These are phyloP conservation scores for Leccinum arenicola DNA, from an alignment of 768 basidiomycete species.

Conservation along the genomic window DNA sequence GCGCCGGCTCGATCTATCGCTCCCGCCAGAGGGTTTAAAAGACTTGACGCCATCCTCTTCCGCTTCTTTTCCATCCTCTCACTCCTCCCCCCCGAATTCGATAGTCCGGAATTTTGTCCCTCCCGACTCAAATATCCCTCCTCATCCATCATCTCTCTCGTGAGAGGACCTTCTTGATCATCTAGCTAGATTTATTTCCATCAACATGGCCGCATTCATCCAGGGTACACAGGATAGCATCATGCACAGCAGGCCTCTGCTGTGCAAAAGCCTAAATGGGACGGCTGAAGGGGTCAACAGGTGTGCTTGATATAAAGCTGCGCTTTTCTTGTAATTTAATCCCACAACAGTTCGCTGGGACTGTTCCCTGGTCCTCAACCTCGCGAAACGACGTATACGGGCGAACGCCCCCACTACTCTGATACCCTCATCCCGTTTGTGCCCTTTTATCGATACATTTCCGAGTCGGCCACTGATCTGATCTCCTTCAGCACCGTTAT, in stretches of 20 bases:
- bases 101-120: neutral
- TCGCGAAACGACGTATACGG: neutral
- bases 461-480: conserved; percentile 1
- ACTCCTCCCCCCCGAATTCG: neutral
- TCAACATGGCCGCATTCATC: conserved; percentile 6
- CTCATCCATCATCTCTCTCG: neutral
- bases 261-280: conserved; percentile 11
- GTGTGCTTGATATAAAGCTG: conserved; percentile 19
- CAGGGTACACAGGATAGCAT: conserved; percentile 10
- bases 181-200: neutral
- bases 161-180: neutral
- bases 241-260: conserved; percentile 21
- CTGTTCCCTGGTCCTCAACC: neutral
- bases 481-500: conserved; percentile 7
- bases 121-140: neutral
- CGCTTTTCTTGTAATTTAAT: conserved; percentile 5
- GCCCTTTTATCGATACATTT: neutral
- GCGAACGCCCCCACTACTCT: neutral
- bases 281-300: neutral
- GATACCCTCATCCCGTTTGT: conserved; percentile 7
- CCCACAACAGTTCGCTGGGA: conserved; percentile 7
- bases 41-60: neutral
- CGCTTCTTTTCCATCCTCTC: neutral
- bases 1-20: conserved; percentile 6
- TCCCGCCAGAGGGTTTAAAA: conserved; percentile 10